Conservation (phyloP, 768 basidiomycete species). For the Coprinopsis sp. region DNA sequence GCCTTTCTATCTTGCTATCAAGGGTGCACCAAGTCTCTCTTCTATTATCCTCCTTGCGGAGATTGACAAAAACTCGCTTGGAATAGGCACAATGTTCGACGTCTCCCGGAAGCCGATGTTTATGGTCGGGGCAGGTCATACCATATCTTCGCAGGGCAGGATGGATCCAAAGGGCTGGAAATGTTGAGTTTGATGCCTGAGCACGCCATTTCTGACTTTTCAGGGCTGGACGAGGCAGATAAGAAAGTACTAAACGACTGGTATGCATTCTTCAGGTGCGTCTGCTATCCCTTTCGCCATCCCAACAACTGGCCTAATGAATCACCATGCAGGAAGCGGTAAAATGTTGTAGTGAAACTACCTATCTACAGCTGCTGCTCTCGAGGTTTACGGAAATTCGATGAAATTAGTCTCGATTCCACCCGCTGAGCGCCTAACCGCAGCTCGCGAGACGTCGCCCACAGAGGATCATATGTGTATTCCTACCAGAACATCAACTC, state of each 20-base stretch:
- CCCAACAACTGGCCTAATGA: too few relatives aligned
- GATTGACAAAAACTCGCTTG: not conserved
- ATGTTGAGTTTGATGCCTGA: slow-evolving; percentile 83
- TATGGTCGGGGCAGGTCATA: slow-evolving; percentile 83
- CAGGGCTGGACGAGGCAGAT: slow-evolving; percentile 64
- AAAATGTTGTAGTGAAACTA: too few relatives aligned
- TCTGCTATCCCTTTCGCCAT: too few relatives aligned
- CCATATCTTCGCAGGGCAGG: slow-evolving; percentile 88
- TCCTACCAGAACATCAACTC: too few relatives aligned
- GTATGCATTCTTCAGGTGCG: slow-evolving; percentile 83
- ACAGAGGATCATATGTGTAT: too few relatives aligned
- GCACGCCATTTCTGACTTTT: slow-evolving; percentile 88
- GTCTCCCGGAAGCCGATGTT: slow-evolving; percentile 81
- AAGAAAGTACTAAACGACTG: slow-evolving; percentile 83
- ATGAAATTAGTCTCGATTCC: too few relatives aligned
- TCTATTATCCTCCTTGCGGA: not conserved
- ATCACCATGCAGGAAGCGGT: too few relatives aligned
- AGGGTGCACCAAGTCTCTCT: slow-evolving; percentile 45
- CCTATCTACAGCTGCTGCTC: too few relatives aligned
- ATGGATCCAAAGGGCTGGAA: slow-evolving; percentile 85
- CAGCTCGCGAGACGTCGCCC: too few relatives aligned
- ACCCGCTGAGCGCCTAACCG: too few relatives aligned
- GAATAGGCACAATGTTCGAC: slow-evolving; percentile 83
- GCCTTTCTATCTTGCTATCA: slow-evolving; percentile 91
- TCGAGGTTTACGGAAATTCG: too few relatives aligned